Evolutionary conservation across 139 green algal genomes (phyloP).

Genomic region (Tetraselmis chui): DNA sequence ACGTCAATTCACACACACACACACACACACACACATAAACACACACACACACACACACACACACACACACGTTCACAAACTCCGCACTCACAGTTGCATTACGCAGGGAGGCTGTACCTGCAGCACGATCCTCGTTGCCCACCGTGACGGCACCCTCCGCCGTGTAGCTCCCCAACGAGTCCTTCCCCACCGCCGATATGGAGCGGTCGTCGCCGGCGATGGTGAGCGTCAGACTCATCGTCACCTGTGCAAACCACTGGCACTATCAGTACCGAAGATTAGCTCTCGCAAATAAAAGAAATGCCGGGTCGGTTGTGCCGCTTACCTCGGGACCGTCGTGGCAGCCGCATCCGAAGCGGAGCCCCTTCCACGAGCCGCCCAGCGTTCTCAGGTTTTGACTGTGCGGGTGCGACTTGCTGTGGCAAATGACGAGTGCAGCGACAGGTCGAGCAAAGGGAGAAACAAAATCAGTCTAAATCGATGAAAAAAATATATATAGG

Average conservation of each 20-base stretch:
- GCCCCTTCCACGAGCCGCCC: neutral
- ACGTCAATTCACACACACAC: too few species aligned
- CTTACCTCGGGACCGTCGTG: neutral
- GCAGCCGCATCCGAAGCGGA: neutral
- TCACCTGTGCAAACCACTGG: neutral
- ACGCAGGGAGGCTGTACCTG: too few species aligned
- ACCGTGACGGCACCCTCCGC: neutral
- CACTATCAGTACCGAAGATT: neutral
- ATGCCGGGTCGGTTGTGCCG: too few species aligned
- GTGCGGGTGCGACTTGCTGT: neutral
- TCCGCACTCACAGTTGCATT: too few species aligned
- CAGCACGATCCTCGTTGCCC: too few species aligned
- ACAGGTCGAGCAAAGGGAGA: too few species aligned
- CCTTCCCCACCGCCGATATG: neutral
- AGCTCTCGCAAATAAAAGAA: neutral
- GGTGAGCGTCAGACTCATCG: neutral
- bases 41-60: too few species aligned
- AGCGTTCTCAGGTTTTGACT: neutral
- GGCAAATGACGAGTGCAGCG: too few species aligned
- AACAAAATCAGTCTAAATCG: too few species aligned
- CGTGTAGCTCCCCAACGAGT: neutral
- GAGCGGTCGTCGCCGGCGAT: neutral
- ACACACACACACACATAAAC: too few species aligned
- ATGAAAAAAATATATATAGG: too few species aligned
- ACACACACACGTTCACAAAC: too few species aligned